A percentile compares a stretch with the other conserved stretches of the same genome.
Conservation (phyloP, 2,329 filamentous ascomycete genomes). For the Xylaria arbuscula region DNA sequence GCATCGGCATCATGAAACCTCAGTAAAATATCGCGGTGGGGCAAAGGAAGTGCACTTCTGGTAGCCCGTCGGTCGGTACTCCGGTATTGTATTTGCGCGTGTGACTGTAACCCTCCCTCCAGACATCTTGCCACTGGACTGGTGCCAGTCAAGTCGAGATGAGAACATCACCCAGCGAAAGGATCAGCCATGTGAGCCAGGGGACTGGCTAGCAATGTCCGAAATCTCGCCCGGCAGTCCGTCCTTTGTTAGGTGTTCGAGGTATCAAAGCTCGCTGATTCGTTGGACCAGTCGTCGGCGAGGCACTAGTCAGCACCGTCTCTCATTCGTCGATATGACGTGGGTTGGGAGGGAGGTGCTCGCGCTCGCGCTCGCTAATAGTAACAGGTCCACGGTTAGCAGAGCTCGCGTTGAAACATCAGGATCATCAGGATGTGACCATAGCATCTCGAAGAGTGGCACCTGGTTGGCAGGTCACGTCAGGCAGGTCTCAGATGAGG, state of each 20-base stretch:
- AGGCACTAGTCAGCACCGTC: conserved; percentile 10
- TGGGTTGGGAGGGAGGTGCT: conserved; percentile 11
- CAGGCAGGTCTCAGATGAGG: conserved; percentile 39
- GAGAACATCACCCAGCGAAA: conserved; percentile 37
- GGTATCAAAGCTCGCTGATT: conserved; percentile 25
- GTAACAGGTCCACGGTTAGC: conserved; percentile 7
- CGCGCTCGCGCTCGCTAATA: conserved; percentile 11
- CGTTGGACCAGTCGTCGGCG: conserved; percentile 12
- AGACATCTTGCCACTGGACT: conserved; percentile 42
- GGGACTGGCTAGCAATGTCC: conserved; percentile 44
- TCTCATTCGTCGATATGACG: conserved; percentile 30
- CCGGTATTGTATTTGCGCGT: conserved; percentile 35
- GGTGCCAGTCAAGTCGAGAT: conserved; percentile 37
- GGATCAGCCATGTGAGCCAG: conserved; percentile 46
- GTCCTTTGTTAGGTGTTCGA: conserved; percentile 13
- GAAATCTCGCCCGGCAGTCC: conserved; percentile 36
- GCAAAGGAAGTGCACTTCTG: conserved; percentile 30
- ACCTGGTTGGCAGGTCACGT: conserved; percentile 27
- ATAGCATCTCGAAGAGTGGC: conserved; percentile 30
- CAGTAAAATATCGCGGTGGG: conserved; percentile 34
- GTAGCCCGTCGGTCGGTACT: conserved; percentile 2
- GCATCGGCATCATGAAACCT: conserved; percentile 35
- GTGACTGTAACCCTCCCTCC: conserved; percentile 44
- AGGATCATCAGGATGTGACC: conserved; percentile 36
- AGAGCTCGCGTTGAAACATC: conserved; percentile 13